Base-by-base conservation (phyloP, 1,139 yeast species). In the Yamadazyma siamensis region DNA sequence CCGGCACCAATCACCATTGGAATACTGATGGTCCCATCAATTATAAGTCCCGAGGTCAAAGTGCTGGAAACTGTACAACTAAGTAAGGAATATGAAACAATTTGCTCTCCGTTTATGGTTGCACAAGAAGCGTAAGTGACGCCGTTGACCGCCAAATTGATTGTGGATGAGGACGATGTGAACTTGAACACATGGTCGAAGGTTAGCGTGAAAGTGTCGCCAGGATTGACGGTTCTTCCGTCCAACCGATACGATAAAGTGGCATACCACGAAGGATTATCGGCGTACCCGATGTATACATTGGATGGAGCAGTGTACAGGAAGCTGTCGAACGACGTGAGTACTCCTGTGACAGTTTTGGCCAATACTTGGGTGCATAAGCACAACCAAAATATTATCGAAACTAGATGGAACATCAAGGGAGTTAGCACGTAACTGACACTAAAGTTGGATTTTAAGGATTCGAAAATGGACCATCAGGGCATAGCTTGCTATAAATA, bases 131-230 rank as follows among this genome's bases (percentile, higher is more conserved):
- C 67, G 33, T 43, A 56, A 2, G 35, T 28, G 1, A 31, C 35
- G 4, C 42, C 29, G 9, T 47, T 46, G 0, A 43, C 59, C 6
- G 27, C 24, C 25, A 59, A 47, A 13, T 35, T 26, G 4, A 57
- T 18, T 3, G 45, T 22, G 5, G 36, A 5, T 13, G 43, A 22
- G 5, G 42, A 16, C 4, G 56, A 27, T 5, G 61, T 53, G 29
- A 58, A 56, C 33, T 55, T 56, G 36, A 47, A 59, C 3, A 55
- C 65, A 43, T 60, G 49, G 4, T 63, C 63, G 41, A 61, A 38
- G 13, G 32, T 33, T 29, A 61, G 52, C 1, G 53, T 43, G 41
- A 61, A 59, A 6, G 65, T 58, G 35, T 61, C 66, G 11, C 64
- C 63, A 0, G 61, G 34, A 2, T 32, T 21, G 3, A 50, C 46